Percentiles rank a stretch among this genome's conserved stretches.
Evolutionary conservation across 306 rosid species (phyloP).

Genomic region (Inga oerstediana): DNA sequence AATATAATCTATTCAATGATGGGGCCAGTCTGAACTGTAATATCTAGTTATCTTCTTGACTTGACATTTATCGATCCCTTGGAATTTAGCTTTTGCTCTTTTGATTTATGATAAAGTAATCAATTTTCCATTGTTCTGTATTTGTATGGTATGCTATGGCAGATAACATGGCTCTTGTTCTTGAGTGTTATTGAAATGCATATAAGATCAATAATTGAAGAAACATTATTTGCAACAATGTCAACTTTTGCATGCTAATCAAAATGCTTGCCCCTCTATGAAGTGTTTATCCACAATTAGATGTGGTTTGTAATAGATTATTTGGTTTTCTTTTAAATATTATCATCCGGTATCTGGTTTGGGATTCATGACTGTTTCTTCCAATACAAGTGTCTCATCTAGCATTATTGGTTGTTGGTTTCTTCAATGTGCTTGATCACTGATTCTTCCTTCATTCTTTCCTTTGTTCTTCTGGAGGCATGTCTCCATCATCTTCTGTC

Average conservation of each 20-base stretch:
- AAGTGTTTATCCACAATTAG: background rate
- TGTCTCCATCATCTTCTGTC: slow-evolving; percentile 47
- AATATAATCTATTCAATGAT: background rate
- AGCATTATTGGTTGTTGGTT: slow-evolving; percentile 2
- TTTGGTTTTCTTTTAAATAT: too few species aligned
- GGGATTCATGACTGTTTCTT: too few species aligned
- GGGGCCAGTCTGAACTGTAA: background rate
- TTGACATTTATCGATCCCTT: background rate
- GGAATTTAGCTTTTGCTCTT: background rate
- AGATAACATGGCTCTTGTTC: background rate
- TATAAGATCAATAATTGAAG: background rate
- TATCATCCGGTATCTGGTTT: too few species aligned
- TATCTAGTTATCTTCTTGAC: background rate
- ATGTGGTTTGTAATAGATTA: background rate
- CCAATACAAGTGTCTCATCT: background rate
- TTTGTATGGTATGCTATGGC: background rate
- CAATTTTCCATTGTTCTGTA: background rate
- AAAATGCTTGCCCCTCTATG: background rate
- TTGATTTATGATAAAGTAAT: background rate
- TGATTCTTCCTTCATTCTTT: slow-evolving; percentile 7
- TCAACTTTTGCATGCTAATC: background rate
- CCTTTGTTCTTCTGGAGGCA: slow-evolving; percentile 29
- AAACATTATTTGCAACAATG: background rate
- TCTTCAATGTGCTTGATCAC: slow-evolving; percentile 19
- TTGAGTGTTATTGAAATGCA: background rate